Evolutionary conservation across 257 asterid species (phyloP).

Genomic region (Salvia hispanica): DNA sequence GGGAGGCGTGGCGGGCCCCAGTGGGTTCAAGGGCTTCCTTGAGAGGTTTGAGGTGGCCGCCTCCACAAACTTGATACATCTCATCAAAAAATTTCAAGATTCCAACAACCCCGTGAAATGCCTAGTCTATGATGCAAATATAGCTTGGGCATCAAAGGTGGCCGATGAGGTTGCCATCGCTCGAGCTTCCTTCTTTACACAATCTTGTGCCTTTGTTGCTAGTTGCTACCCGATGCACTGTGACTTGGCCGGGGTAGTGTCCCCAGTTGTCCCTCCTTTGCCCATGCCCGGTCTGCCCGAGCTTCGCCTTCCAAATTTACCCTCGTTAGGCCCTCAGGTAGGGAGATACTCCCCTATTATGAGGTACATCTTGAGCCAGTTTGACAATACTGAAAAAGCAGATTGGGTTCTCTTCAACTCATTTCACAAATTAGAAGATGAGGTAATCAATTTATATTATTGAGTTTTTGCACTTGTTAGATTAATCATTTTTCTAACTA

Average conservation of each 20-base stretch:
- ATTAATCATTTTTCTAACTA: too few relatives aligned
- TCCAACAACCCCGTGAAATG: constrained; percentile 51
- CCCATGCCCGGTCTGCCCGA: constrained; percentile 42
- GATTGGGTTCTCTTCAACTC: constrained; percentile 72
- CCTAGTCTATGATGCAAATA: constrained; percentile 57
- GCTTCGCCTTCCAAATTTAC: constrained; percentile 47
- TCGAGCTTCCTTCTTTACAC: constrained; percentile 58
- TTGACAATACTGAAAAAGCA: constrained; percentile 47
- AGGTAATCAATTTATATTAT: constrained; percentile 33
- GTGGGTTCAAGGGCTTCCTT: constrained; percentile 57
- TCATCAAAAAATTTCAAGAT: constrained; percentile 36
- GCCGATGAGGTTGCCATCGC: constrained; percentile 41
- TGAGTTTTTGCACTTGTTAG: not conserved
- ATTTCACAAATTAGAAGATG: constrained; percentile 53
- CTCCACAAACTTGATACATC: constrained; percentile 38
- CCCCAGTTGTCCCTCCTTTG: constrained; percentile 38
- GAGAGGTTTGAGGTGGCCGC: constrained; percentile 57
- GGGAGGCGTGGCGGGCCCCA: constrained; percentile 55
- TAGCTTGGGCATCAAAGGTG: constrained; percentile 51
- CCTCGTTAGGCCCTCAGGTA: constrained; percentile 52
- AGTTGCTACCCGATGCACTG: constrained; percentile 56
- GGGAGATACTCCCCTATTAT: constrained; percentile 51
- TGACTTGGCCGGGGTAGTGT: constrained; percentile 38
- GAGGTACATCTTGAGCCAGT: constrained; percentile 46
- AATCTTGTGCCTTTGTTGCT: constrained; percentile 60